Conservation (phyloP, 73 alveolate species). For the Durusdinium trenchii region DNA sequence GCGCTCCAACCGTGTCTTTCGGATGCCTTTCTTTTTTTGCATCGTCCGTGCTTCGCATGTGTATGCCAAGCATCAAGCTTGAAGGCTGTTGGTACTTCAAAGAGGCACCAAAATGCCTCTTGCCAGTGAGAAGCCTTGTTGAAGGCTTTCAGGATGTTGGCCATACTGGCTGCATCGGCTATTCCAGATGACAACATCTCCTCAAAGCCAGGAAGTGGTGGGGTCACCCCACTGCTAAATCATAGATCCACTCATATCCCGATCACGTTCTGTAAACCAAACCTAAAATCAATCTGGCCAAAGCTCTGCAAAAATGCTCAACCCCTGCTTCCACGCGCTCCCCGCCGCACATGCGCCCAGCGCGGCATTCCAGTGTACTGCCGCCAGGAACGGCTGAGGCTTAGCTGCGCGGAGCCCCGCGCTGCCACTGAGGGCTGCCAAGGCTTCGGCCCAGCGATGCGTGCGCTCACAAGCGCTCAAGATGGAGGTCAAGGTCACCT, state of each 20-base stretch:
- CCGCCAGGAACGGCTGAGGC: neutral
- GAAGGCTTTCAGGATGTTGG: slow-evolving; percentile 58
- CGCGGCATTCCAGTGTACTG: slow-evolving; percentile 10
- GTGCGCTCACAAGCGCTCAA: slow-evolving; percentile 53
- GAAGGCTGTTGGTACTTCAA: slow-evolving; percentile 26
- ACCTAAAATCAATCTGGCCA: neutral
- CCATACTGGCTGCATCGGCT: slow-evolving; percentile 40
- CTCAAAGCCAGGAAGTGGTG: too few relatives aligned
- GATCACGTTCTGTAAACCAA: neutral
- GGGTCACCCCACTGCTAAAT: too few relatives aligned
- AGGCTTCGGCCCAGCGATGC: slow-evolving; percentile 33
- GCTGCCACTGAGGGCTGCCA: neutral
- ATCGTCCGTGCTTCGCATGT: too few relatives aligned
- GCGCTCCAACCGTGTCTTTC: too few relatives aligned
- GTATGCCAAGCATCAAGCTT: neutral
- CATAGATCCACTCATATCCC: neutral
- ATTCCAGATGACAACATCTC: slow-evolving; percentile 33
- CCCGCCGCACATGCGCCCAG: slow-evolving; percentile 60
- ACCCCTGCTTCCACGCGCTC: neutral
- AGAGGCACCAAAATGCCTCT: slow-evolving; percentile 1
- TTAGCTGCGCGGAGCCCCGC: neutral
- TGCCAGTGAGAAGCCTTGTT: slow-evolving; percentile 24
- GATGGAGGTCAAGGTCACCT: slow-evolving; percentile 13
- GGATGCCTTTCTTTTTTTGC: too few relatives aligned
- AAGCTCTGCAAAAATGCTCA: neutral